These are phyloP conservation scores for Anaeramoeba ignava DNA, from an alignment of 78 protist genomes.

Conservation along the genomic window DNA sequence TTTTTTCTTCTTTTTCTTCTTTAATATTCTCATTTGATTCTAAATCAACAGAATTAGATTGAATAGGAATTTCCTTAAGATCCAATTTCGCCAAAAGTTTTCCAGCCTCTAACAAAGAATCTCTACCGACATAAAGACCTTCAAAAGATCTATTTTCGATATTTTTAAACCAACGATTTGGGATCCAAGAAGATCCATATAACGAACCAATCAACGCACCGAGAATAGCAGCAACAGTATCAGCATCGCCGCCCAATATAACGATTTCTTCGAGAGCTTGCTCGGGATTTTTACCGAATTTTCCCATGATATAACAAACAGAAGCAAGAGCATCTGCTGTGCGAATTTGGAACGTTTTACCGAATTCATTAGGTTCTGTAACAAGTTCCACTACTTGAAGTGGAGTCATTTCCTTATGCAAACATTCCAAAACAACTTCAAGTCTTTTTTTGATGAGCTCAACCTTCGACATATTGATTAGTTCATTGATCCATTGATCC, in stretches of 20 bases:
- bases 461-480: background rate
- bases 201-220: conserved; percentile 23
- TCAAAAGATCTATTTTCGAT: conserved; percentile 14
- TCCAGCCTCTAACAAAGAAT: too few species aligned
- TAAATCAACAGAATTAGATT: too few species aligned
- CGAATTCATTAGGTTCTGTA: background rate
- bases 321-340: conserved; percentile 17
- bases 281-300: conserved; percentile 11
- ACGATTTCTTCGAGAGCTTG: conserved; percentile 8
- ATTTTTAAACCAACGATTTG: conserved; percentile 15
- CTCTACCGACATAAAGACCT: too few species aligned
- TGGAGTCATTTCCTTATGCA: background rate
- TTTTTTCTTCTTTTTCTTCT: too few species aligned
- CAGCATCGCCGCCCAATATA: conserved; percentile 29
- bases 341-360: conserved; percentile 7
- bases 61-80: too few species aligned
- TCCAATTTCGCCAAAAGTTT: too few species aligned
- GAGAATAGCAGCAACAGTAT: conserved; percentile 25
- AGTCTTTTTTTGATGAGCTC: background rate
- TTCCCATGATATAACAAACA: conserved; percentile 2
- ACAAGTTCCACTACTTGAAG: background rate
- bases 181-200: conserved; percentile 26
- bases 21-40: too few species aligned
- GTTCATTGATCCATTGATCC: background rate
- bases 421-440: background rate